These are phyloP conservation scores for Citrullus mucosospermus DNA, from an alignment of 306 rosid species.

Conservation along the genomic window DNA sequence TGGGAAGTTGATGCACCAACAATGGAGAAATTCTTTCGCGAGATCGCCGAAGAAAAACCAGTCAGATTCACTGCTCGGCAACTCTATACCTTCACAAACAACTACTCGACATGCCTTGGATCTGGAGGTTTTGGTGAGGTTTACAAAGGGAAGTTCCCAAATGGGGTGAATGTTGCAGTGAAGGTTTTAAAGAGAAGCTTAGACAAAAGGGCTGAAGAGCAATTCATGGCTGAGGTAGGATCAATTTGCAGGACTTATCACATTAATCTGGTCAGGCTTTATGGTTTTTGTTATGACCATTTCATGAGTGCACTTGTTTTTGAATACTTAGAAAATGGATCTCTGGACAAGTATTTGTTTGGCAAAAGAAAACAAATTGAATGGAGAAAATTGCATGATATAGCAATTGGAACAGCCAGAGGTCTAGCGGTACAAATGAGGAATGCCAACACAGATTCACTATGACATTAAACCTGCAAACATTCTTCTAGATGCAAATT, in stretches of 20 bases:
- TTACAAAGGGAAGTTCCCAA: constrained; percentile 23
- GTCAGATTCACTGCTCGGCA: neutral
- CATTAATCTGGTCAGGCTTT: constrained; percentile 28
- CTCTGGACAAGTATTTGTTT: constrained; percentile 32
- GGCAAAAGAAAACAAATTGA: constrained; percentile 12
- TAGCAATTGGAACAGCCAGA: constrained; percentile 35
- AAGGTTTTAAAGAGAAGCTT: constrained; percentile 26
- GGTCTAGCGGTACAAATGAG: constrained; percentile 39
- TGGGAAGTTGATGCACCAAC: constrained; percentile 3
- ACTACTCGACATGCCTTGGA: constrained; percentile 13
- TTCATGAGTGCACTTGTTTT: constrained; percentile 33
- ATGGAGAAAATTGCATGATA: constrained; percentile 29
- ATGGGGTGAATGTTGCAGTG: constrained; percentile 27
- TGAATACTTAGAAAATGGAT: constrained; percentile 32
- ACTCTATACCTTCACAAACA: neutral
- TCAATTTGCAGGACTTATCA: constrained; percentile 28
- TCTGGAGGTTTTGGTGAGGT: constrained; percentile 43
- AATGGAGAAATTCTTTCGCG: neutral
- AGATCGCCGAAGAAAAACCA: neutral
- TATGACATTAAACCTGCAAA: constrained; percentile 48
- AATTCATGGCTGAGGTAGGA: constrained; percentile 32
- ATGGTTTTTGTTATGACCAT: constrained; percentile 33
- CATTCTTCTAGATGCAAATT: constrained; percentile 27
- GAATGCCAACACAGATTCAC: constrained; percentile 34
- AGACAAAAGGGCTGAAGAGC: constrained; percentile 24